phyloP scores from a whole-genome alignment of 108 stramenopile species.

The Cyclotella atomus region DNA sequence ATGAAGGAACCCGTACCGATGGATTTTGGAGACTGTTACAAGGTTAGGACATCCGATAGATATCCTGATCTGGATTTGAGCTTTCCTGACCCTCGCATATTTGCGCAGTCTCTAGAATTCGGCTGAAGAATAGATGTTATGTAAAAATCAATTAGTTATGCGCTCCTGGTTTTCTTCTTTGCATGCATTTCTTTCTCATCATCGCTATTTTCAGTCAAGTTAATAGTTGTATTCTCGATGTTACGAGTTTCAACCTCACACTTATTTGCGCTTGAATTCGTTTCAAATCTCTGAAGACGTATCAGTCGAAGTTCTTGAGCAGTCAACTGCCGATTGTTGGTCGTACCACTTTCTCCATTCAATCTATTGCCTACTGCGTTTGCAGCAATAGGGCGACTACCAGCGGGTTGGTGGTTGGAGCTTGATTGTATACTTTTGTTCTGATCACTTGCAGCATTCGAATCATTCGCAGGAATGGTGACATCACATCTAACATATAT shows the following conservation, averaged over 20 bases:
- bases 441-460: not conserved
- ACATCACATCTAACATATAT: constrained; percentile 16
- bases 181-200: not conserved
- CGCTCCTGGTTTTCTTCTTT: not conserved
- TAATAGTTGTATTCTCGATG: not conserved
- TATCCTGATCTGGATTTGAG: not conserved
- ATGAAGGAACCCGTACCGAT: constrained; percentile 36
- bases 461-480: not conserved
- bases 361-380: not conserved
- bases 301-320: constrained; percentile 6
- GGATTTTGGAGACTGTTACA: constrained; percentile 40
- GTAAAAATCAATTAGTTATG: not conserved
- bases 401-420: not conserved
- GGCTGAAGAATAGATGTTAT: not conserved
- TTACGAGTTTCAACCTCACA: not conserved
- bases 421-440: not conserved
- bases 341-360: not conserved
- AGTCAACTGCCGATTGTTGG: not conserved
- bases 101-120: constrained; percentile 15
- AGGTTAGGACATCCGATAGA: constrained; percentile 14
- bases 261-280: not conserved
- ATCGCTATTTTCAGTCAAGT: constrained; percentile 15
- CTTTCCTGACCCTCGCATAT: constrained; percentile 22
- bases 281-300: constrained; percentile 6
- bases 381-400: not conserved